Evolutionary conservation across 2,329 filamentous ascomycete species (phyloP), one percentile per base, ranked within the genome.

Genomic region (Colletotrichum acutatum): DNA sequence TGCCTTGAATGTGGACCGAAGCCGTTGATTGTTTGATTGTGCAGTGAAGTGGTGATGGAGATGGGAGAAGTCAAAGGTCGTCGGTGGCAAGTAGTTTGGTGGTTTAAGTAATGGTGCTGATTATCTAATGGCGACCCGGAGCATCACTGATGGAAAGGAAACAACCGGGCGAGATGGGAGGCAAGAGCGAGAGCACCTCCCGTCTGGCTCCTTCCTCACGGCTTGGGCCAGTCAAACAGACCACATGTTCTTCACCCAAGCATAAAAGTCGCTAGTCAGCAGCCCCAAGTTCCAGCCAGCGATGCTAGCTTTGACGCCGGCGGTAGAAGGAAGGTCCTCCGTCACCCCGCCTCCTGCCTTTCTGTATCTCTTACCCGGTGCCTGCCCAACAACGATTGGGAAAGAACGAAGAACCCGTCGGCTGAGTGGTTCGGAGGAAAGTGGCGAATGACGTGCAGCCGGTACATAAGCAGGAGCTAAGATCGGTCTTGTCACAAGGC

Each of bases 391-490:
- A 14, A n/a, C 5, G 16, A 16, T 42, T 30, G 7, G 61, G 46
- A 6, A 37, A n/a, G 42, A n/a, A 49, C 19, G 16, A 49, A 46
- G 42, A 14, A 66, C 24, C 30, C 42, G 19, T 26, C n/a, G 42
- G 28, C 34, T 49, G 8, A 49, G n/a, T 11, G 3, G 58, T 19
- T 42, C 52, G 65, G 57, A 58, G 16, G 19, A 19, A 14, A 60
- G 66, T 64, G 70, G 70, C 70, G 54, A 70, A 56, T 70, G 30
- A 64, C 54, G 59, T 59, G 46, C 60, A 60, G 42, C 26, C 24
- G 3, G 34, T 5, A 22, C 19, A 22, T 19, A 42, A 49, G 37
- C 6, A 24, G 32, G 6, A 57, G 57, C 68, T 28, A 67, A 34
- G 22, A 49, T 30, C n/a, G 24, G 6, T 46, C 16, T 46, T 16